Evolutionary conservation across 306 rosid species (phyloP).

Genomic region (Vicia faba): DNA sequence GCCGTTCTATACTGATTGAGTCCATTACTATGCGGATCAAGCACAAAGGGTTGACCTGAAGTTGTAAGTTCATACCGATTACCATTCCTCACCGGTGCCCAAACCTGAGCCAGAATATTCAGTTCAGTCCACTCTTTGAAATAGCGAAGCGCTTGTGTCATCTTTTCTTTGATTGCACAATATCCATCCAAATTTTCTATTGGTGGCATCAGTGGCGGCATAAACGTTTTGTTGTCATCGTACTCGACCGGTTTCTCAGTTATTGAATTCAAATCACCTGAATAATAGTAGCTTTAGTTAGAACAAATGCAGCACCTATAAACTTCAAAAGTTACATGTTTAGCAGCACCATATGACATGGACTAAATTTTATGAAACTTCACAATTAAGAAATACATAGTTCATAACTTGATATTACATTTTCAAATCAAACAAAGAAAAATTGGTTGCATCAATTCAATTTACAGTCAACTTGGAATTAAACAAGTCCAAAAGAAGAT

Average conservation of each 20-base stretch:
- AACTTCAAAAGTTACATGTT: constrained; percentile 28
- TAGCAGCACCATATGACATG: constrained; percentile 19
- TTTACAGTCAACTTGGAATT: constrained; percentile 19
- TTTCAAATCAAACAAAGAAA: constrained; percentile 27
- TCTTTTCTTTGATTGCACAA: constrained; percentile 74
- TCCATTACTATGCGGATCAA: constrained; percentile 72
- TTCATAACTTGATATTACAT: constrained; percentile 15
- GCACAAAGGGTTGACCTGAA: constrained; percentile 86
- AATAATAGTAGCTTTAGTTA: constrained; percentile 41
- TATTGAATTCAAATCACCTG: constrained; percentile 56
- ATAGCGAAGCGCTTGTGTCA: constrained; percentile 84
- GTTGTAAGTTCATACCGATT: constrained; percentile 69
- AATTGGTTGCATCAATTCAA: constrained; percentile 10
- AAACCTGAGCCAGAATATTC: constrained; percentile 85
- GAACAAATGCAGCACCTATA: constrained; percentile 38
- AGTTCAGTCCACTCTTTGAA: constrained; percentile 78
- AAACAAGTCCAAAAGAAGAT: constrained; percentile 24
- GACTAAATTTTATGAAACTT: constrained; percentile 25
- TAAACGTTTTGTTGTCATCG: constrained; percentile 36
- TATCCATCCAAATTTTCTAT: constrained; percentile 53
- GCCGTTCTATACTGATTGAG: constrained; percentile 79
- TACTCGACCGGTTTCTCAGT: constrained; percentile 54
- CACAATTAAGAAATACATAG: background rate
- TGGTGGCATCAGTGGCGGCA: constrained; percentile 47
- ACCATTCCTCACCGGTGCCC: constrained; percentile 85